Evolutionary conservation across 2,329 filamentous ascomycete species (phyloP).

Genomic region (Sporothrix euskadiensis): DNA sequence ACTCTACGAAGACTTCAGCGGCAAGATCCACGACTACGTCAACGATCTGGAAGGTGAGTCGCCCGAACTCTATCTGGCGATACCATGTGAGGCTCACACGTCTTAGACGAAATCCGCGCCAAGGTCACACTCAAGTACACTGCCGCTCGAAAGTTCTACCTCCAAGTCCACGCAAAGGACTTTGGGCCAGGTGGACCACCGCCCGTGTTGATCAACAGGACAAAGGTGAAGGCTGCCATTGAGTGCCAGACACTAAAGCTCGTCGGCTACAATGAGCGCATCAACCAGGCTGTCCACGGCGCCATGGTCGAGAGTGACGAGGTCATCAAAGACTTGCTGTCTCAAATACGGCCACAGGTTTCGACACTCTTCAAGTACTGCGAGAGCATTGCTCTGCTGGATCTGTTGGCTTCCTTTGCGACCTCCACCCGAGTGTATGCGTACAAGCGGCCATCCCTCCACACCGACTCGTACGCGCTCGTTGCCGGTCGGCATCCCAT

Average conservation of each 20-base stretch:
- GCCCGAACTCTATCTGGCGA: too few species aligned
- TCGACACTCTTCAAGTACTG: conserved; percentile 78
- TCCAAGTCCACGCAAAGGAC: conserved; percentile 64
- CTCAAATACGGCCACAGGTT: conserved; percentile 69
- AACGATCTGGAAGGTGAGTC: conserved; percentile 63
- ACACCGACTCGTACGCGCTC: conserved; percentile 64
- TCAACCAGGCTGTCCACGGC: conserved; percentile 79
- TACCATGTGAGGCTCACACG: conserved; percentile 44
- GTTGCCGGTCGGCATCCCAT: conserved; percentile 77
- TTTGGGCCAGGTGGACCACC: conserved; percentile 54
- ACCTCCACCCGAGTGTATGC: conserved; percentile 63
- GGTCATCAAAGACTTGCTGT: conserved; percentile 70
- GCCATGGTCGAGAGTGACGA: conserved; percentile 80
- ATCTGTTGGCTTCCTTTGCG: conserved; percentile 79
- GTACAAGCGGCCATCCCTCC: conserved; percentile 67
- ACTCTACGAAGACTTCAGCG: conserved; percentile 84
- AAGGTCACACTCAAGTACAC: conserved; percentile 66
- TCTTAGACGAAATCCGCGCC: conserved; percentile 26
- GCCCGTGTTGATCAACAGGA: conserved; percentile 68
- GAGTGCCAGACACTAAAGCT: conserved; percentile 87
- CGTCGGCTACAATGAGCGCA: conserved; percentile 75
- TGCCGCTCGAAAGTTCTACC: conserved; percentile 73
- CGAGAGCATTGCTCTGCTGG: conserved; percentile 81
- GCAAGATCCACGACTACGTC: conserved; percentile 60
- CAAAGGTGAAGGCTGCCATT: conserved; percentile 69